phyloP scores from a whole-genome alignment of 2,329 filamentous ascomycete species.

The Arthroderma sp. region DNA sequence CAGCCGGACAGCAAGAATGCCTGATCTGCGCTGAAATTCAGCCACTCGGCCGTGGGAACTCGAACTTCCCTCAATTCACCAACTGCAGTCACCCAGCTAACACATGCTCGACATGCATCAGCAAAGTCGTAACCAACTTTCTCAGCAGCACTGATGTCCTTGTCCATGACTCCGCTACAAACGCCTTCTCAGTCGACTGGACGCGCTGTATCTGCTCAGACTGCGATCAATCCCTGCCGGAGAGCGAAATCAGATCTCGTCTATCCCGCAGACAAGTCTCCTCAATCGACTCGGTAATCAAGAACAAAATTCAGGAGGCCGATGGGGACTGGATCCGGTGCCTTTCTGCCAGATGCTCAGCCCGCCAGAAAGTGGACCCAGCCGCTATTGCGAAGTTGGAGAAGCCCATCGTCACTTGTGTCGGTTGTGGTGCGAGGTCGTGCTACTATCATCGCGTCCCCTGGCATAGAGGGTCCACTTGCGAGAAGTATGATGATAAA shows the following conservation, averaged over 20 bases:
- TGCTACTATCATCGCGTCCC: slow-evolving; percentile 10
- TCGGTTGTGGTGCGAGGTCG: slow-evolving; percentile 6
- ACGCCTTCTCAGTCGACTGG: slow-evolving; percentile 4
- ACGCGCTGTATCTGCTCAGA: slow-evolving; percentile 5
- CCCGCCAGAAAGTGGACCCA: not conserved
- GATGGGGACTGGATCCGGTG: slow-evolving; percentile 6
- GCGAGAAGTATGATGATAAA: slow-evolving; percentile 9
- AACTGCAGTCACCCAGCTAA: slow-evolving; percentile 5
- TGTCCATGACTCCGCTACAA: not conserved
- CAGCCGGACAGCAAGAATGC: slow-evolving; percentile 4
- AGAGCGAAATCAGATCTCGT: not conserved
- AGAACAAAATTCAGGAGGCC: not conserved
- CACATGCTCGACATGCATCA: slow-evolving; percentile 6
- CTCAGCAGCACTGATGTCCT: slow-evolving; percentile 1
- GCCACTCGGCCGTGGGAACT: slow-evolving; percentile 1
- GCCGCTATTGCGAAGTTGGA: no score
- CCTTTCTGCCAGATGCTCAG: slow-evolving; percentile 1
- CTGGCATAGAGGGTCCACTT: slow-evolving; percentile 12
- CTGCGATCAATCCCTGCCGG: slow-evolving; percentile 1
- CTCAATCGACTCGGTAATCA: not conserved
- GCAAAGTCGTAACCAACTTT: slow-evolving; percentile 1
- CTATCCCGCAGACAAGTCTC: slow-evolving; percentile 3
- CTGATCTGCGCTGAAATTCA: slow-evolving; percentile 6
- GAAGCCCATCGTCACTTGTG: slow-evolving; percentile 7
- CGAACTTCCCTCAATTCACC: slow-evolving; percentile 6